Conservation (phyloP, 169 alveolate species). For the Babesia ovis region DNA sequence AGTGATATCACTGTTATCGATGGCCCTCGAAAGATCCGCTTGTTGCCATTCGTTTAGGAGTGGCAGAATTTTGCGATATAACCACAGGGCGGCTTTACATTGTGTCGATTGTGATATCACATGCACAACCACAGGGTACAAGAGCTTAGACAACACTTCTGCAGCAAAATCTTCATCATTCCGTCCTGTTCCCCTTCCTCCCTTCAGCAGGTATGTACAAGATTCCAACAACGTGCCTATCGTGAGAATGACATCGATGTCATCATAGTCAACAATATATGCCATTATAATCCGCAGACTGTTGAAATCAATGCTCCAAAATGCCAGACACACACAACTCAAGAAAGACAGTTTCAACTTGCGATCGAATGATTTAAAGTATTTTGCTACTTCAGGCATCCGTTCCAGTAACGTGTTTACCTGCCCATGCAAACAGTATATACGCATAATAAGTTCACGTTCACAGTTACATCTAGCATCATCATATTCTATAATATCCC, state of each 20-base stretch:
- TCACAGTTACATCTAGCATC: conserved; percentile 30
- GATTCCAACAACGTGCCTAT: conserved; percentile 26
- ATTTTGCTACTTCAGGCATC: conserved; percentile 1
- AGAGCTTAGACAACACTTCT: conserved; percentile 1
- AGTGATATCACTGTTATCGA: conserved; percentile 22
- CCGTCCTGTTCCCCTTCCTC: conserved; percentile 2
- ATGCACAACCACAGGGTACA: conserved; percentile 16
- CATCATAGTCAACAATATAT: conserved; percentile 15
- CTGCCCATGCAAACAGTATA: conserved; percentile 29
- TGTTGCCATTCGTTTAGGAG: conserved; percentile 5
- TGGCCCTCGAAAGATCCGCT: conserved; percentile 9
- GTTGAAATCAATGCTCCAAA: conserved; percentile 35
- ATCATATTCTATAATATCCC: conserved; percentile 20
- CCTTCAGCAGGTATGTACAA: conserved; percentile 24
- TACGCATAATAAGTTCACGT: conserved; percentile 25
- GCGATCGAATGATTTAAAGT: conserved; percentile 9
- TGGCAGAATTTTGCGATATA: conserved; percentile 10
- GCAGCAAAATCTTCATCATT: conserved; percentile 18
- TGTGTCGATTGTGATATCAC: conserved; percentile 22
- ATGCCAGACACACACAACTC: conserved; percentile 21
- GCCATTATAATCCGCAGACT: conserved; percentile 23
- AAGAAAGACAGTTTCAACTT: conserved; percentile 16
- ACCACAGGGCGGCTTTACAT: conserved; percentile 13
- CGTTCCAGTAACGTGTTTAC: conserved; percentile 6
- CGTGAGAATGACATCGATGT: conserved; percentile 18